phyloP scores from a whole-genome alignment of 345 rosid genomes.

The Viola odorata region DNA sequence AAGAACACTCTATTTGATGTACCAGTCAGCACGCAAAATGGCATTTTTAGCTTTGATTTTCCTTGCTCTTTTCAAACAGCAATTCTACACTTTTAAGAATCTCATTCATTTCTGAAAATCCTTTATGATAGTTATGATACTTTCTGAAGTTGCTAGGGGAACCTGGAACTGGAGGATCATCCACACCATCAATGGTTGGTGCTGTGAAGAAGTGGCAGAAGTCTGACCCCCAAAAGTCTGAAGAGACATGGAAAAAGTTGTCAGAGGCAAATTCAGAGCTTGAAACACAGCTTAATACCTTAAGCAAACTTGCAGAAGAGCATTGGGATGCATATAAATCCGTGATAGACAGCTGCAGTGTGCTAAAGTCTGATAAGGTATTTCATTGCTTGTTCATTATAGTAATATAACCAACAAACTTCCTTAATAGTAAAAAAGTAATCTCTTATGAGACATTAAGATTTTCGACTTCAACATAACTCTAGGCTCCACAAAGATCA shows the following conservation, averaged over 20 bases:
- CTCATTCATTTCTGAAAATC: neutral
- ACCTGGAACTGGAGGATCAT: constrained; percentile 96
- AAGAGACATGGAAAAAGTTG: constrained; percentile 73
- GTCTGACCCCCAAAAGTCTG: constrained; percentile 71
- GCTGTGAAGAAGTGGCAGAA: constrained; percentile 95
- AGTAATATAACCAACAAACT: too few species aligned
- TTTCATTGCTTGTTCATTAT: neutral
- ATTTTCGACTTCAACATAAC: too few species aligned
- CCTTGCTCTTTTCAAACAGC: neutral
- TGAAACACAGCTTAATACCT: constrained; percentile 51
- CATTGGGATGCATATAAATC: constrained; percentile 57
- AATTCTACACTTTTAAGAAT: neutral
- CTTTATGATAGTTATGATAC: constrained; percentile 11
- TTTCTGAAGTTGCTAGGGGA: constrained; percentile 73
- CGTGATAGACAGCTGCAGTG: constrained; percentile 61
- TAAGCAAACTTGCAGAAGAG: constrained; percentile 73
- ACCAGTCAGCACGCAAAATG: neutral
- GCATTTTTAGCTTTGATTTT: neutral
- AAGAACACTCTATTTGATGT: neutral
- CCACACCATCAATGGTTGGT: constrained; percentile 97
- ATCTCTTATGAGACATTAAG: too few species aligned
- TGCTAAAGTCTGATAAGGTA: constrained; percentile 65
- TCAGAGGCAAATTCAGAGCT: constrained; percentile 69
- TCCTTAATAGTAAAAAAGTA: neutral
- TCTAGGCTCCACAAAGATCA: too few species aligned